Conservation (phyloP, 1,284 basidiomycete genomes). For the Agroathelia rolfsii region DNA sequence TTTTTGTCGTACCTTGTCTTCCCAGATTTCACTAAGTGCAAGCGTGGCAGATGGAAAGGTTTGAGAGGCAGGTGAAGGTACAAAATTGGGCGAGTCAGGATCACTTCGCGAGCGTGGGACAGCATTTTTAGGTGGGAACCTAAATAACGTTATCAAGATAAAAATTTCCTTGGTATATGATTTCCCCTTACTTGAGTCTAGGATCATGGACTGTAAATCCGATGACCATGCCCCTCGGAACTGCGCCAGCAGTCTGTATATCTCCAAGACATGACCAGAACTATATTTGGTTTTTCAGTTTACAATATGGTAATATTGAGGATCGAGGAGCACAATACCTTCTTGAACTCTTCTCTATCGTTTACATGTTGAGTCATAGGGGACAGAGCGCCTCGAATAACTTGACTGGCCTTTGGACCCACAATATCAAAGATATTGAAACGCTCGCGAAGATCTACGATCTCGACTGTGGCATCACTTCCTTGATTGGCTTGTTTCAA, state of each 20-base stretch:
- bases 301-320: not conserved
- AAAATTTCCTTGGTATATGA: not conserved
- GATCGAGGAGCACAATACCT: constrained; percentile 29
- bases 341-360: constrained; percentile 45
- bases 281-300: constrained; percentile 25
- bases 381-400: constrained; percentile 64
- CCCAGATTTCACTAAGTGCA: constrained; percentile 67
- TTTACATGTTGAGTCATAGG: constrained; percentile 46
- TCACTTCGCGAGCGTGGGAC: constrained; percentile 31
- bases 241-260: constrained; percentile 53
- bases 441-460: constrained; percentile 59
- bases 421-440: constrained; percentile 80
- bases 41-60: constrained; percentile 50
- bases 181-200: constrained; percentile 45
- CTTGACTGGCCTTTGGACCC: constrained; percentile 74
- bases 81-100: constrained; percentile 14
- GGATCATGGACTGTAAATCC: constrained; percentile 78
- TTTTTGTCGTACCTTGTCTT: constrained; percentile 37
- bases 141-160: constrained; percentile 21
- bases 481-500: constrained; percentile 23
- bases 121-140: constrained; percentile 74
- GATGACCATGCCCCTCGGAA: constrained; percentile 66
- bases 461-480: constrained; percentile 38
- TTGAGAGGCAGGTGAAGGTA: constrained; percentile 17
- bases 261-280: constrained; percentile 59